Conservation (phyloP, 2,329 filamentous ascomycete species). For the Epichloe bromicola region DNA sequence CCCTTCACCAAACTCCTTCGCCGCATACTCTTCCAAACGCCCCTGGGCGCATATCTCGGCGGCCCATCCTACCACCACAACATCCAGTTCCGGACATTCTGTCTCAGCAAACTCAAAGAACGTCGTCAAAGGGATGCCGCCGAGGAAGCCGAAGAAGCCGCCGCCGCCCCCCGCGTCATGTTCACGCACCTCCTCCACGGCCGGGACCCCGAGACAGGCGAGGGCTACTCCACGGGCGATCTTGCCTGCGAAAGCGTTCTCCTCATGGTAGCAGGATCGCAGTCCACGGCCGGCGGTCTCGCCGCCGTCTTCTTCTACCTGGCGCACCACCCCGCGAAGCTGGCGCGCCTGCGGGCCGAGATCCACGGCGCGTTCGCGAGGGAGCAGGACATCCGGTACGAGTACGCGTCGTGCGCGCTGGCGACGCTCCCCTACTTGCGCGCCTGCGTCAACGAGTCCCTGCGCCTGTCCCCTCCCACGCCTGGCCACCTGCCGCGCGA, state of each 20-base stretch:
- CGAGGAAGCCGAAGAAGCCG: no score
- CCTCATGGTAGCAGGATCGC: conserved; percentile 12
- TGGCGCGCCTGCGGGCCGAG: conserved; percentile 8
- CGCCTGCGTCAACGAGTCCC: conserved; percentile 13
- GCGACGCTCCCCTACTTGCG: conserved; percentile 11
- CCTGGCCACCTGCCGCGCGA: conserved; percentile 10
- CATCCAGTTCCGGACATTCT: background rate
- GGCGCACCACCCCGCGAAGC: conserved; percentile 3
- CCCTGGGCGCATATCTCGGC: background rate
- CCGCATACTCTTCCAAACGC: background rate
- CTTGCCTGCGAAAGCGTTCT: conserved; percentile 14
- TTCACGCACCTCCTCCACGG: conserved; percentile 13
- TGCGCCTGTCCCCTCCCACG: conserved; percentile 13
- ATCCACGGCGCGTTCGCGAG: conserved; percentile 3
- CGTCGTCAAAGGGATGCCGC: background rate
- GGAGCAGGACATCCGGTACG: background rate
- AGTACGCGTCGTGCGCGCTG: background rate
- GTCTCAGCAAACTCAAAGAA: conserved; percentile 6
- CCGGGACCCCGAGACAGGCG: conserved; percentile 13
- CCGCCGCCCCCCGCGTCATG: conserved; percentile 7
- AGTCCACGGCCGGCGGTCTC: conserved; percentile 9
- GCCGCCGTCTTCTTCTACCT: conserved; percentile 12
- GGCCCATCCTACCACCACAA: background rate
- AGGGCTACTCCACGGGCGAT: conserved; percentile 11
- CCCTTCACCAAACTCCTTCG: background rate